Evolutionary conservation across 805 yeast genomes (phyloP), one percentile per base, ranked within the genome.

Genomic region (Wickerhamiella hasegawae): DNA sequence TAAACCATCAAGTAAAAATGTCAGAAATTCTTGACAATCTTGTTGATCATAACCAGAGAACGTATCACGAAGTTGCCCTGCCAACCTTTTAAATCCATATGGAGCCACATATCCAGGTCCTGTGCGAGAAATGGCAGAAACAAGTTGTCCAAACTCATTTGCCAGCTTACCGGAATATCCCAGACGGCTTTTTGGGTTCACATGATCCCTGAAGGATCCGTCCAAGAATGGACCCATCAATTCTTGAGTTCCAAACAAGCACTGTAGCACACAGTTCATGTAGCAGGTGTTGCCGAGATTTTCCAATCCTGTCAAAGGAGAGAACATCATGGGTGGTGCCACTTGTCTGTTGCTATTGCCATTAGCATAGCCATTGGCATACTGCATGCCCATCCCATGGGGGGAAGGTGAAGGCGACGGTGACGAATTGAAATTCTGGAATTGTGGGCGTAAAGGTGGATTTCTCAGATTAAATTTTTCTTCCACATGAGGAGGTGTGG

Each of bases 251-350:
- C 87, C 85, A 3, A 76, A 65, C 24, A 87, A 53, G 53, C 95
- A 82, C 57, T 85, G 97, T n/a, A 85, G 55, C 3, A 79, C 66
- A 45, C 94, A 78, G 56, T 85, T 85, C 84, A 85, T 78, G 55
- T 85, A 85, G 54, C 96, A 85, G 0, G 94, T 79, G 48, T 87
- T 87, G 2, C 95, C 94, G 41, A 85, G 60, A 52, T 85, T 85
- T 11, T 65, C 62, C 4, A 85, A 60, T 0, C 97, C 96, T 0
- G 84, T 73, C 15, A 35, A 36, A 19, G 35, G 36, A 12, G 28
- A 5, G n/a, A n/a, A n/a, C n/a, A n/a, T n/a, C n/a, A n/a, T n/a
- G n/a, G n/a, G n/a, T n/a, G n/a, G n/a, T n/a, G n/a, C n/a, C n/a
- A n/a, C n/a, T n/a, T n/a, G n/a, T n/a, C n/a, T n/a, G n/a, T n/a